Evolutionary conservation across 768 basidiomycete species (phyloP).

Genomic region (Lentinula sp.): DNA sequence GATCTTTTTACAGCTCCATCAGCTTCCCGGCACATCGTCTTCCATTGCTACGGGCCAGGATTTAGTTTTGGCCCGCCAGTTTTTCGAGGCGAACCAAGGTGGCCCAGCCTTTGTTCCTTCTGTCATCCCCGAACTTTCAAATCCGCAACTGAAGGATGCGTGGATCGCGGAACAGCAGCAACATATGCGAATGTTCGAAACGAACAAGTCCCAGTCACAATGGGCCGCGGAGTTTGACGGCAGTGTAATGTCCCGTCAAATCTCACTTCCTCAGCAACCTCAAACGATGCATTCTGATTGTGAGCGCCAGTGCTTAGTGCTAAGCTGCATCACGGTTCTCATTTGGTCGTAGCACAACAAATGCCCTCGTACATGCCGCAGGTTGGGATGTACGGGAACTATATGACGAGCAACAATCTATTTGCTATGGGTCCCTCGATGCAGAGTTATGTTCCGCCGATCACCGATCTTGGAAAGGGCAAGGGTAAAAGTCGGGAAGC

Average conservation of each 20-base stretch:
- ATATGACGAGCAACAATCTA: constrained; percentile 25
- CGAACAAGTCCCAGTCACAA: constrained; percentile 21
- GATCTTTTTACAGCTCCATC: constrained; percentile 50
- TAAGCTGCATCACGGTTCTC: not conserved
- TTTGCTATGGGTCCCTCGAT: constrained; percentile 28
- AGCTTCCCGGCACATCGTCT: constrained; percentile 58
- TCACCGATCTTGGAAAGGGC: constrained; percentile 38
- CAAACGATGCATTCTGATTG: constrained; percentile 29
- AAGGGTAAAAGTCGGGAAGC: constrained; percentile 78
- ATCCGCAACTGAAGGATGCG: constrained; percentile 37
- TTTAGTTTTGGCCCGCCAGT: constrained; percentile 69
- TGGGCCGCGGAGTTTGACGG: constrained; percentile 58
- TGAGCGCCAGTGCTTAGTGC: constrained; percentile 18
- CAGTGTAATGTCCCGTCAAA: constrained; percentile 16
- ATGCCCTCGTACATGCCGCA: constrained; percentile 31
- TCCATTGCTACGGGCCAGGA: constrained; percentile 56
- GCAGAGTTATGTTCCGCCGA: constrained; percentile 22
- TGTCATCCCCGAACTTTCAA: constrained; percentile 15
- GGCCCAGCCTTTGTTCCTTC: not conserved
- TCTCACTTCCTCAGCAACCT: constrained; percentile 27
- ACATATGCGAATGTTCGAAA: constrained; percentile 30
- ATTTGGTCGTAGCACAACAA: constrained; percentile 30
- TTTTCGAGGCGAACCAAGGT: constrained; percentile 44
- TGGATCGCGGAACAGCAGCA: constrained; percentile 50
- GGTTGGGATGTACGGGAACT: constrained; percentile 25